Conservation (phyloP, 306 rosid genomes). For the Glycine latifolia region DNA sequence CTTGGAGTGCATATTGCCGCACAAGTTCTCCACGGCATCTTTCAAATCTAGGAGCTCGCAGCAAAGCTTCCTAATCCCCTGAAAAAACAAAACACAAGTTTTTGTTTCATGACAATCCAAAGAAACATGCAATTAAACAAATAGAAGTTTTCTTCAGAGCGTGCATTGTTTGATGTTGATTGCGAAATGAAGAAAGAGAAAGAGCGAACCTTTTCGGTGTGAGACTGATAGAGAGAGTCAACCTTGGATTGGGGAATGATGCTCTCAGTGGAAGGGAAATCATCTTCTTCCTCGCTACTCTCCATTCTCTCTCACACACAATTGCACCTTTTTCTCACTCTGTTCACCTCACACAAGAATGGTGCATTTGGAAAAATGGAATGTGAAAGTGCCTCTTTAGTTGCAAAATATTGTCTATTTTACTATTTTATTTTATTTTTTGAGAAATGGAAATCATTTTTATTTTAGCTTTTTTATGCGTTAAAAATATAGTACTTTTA, state of each 20-base stretch:
- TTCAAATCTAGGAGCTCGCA: conserved; percentile 92
- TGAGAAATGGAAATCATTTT: no score
- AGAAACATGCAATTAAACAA: conserved; percentile 24
- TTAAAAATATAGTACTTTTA: no score
- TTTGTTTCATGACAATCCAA: neutral
- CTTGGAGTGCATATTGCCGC: conserved; percentile 92
- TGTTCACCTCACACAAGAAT: neutral
- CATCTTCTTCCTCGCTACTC: conserved; percentile 98
- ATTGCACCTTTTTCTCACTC: neutral
- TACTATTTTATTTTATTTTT: neutral
- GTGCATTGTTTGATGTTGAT: neutral
- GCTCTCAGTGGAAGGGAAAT: conserved; percentile 86
- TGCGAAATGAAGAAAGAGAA: conserved; percentile 11
- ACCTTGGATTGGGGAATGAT: conserved; percentile 91
- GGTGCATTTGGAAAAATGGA: neutral
- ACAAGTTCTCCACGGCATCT: conserved; percentile 94
- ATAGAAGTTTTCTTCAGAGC: conserved; percentile 21
- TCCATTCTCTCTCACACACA: conserved; percentile 55
- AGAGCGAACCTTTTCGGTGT: conserved; percentile 79
- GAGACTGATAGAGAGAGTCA: conserved; percentile 91
- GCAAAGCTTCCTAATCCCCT: conserved; percentile 97
- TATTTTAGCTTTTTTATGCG: no score
- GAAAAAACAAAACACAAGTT: conserved; percentile 34
- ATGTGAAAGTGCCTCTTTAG: neutral
- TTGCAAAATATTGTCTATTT: neutral